Conservation (phyloP, 257 asterid species). For the Osmanthus fragrans region DNA sequence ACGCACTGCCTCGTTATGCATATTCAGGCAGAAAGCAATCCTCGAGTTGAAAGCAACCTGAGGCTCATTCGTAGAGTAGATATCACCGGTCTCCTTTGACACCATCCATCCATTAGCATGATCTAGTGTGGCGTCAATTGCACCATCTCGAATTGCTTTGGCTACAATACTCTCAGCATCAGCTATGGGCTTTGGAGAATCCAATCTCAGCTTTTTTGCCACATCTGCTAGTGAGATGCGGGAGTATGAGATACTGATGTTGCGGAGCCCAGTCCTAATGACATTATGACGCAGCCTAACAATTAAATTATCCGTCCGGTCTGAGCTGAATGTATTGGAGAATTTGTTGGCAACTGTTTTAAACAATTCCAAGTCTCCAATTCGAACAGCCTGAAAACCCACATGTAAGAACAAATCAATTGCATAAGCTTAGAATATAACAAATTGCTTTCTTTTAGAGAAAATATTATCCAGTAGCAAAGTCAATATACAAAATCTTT, state of each 20-base stretch:
- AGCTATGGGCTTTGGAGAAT: constrained; percentile 58
- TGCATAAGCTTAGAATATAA: not conserved
- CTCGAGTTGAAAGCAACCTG: constrained; percentile 73
- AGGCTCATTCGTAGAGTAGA: constrained; percentile 77
- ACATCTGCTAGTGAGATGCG: constrained; percentile 61
- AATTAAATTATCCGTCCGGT: constrained; percentile 63
- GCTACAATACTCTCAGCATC: constrained; percentile 74
- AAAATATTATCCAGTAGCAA: not conserved
- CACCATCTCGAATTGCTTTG: constrained; percentile 79
- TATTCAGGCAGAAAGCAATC: constrained; percentile 66
- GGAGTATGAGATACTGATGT: constrained; percentile 72
- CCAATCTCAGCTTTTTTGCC: constrained; percentile 68
- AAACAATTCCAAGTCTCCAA: constrained; percentile 73
- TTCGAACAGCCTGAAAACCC: constrained; percentile 65
- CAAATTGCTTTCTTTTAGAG: not conserved
- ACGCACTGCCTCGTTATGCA: constrained; percentile 78
- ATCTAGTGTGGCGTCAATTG: constrained; percentile 71
- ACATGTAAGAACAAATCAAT: constrained; percentile 2
- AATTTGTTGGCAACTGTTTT: constrained; percentile 64
- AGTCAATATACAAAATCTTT: not conserved
- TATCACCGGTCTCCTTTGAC: constrained; percentile 72
- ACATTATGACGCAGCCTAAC: constrained; percentile 77
- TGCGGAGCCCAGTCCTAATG: constrained; percentile 66
- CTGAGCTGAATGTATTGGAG: constrained; percentile 53
- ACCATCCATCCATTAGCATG: constrained; percentile 77